Evolutionary conservation across 2,329 filamentous ascomycete species (phyloP), one percentile per base, ranked within the genome.

Genomic region (Monosporascus ibericus): DNA sequence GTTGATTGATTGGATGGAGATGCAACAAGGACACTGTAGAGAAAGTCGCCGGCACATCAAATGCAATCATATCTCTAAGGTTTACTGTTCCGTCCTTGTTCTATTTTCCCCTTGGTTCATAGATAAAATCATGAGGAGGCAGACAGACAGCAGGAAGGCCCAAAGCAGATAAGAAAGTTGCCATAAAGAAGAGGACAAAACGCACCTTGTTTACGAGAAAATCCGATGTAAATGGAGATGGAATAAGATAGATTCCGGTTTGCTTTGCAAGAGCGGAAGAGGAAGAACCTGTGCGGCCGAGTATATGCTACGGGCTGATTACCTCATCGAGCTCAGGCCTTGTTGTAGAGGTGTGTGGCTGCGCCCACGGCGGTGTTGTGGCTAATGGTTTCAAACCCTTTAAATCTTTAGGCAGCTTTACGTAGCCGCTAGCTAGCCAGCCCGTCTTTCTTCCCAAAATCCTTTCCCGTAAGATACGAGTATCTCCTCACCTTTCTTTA

Each of bases 401-500:
- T 1, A 24, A 24, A 24, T 24, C 4, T 24, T 3, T 3, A 24
- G 4, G 22, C 5, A 24, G 22, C 22, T 24, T 24, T 24, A 24
- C 1, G 22, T 3, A 5, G 3, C 22, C 4, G 4, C 5, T 24
- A 5, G 22, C 22, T 22, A 34, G 30, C 30, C 2, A 34, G 30
- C 4, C 5, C 14, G 3, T 66, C 70, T 75, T 63, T 72, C 74
- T 20, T 72, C 71, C 82, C 84, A 87, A 57, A 87, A 86, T 1
- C 84, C 84, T 65, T 83, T 86, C 6, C 83, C 84, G 61, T 87
- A 86, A 58, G 80, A 85, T 14, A 87, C 80, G 49, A 86, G 63
- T 50, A 87, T 80, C 72, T 87, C 84, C 55, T 84, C 76, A 2
- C 83, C 82, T 67, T 79, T 83, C 48, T 63, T 74, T 27, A 85